A percentile compares a stretch with the other conserved stretches of the same genome.
phyloP scores from a whole-genome alignment of 106 monocot species.

The Cymbidium sinense region DNA sequence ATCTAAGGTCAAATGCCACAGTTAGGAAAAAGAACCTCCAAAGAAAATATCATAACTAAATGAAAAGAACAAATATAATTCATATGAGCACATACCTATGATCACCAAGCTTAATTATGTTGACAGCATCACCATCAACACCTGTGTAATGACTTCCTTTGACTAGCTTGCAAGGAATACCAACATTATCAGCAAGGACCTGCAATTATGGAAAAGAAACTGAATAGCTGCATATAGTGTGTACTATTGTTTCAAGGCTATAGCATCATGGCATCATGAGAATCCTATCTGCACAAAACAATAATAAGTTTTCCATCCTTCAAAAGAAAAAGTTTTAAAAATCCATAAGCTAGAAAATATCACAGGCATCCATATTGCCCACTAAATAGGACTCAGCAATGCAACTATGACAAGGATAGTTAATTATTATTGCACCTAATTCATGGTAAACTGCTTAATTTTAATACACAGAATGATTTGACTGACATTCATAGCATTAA shows the following conservation, averaged over 20 bases:
- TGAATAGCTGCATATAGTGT: neutral
- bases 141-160: conserved; percentile 99
- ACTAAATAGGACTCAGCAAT: neutral
- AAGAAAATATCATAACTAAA: neutral
- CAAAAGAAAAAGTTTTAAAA: neutral
- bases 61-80: neutral
- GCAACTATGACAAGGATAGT: neutral
- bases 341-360: neutral
- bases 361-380: neutral
- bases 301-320: neutral
- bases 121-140: conserved; percentile 88
- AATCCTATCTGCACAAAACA: neutral
- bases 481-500: neutral
- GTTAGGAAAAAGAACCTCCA: neutral
- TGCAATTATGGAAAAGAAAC: conserved; percentile 23
- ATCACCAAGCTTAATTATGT: conserved; percentile 74
- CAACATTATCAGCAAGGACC: conserved; percentile 92
- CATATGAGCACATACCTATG: conserved; percentile 31
- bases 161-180: conserved; percentile 85
- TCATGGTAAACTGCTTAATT: neutral
- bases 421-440: neutral
- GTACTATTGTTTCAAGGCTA: neutral
- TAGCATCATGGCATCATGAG: neutral
- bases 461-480: neutral
- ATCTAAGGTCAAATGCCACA: neutral